Evolutionary conservation across 805 yeast genomes (phyloP).

Genomic region (Dipodascus geniculatus): DNA sequence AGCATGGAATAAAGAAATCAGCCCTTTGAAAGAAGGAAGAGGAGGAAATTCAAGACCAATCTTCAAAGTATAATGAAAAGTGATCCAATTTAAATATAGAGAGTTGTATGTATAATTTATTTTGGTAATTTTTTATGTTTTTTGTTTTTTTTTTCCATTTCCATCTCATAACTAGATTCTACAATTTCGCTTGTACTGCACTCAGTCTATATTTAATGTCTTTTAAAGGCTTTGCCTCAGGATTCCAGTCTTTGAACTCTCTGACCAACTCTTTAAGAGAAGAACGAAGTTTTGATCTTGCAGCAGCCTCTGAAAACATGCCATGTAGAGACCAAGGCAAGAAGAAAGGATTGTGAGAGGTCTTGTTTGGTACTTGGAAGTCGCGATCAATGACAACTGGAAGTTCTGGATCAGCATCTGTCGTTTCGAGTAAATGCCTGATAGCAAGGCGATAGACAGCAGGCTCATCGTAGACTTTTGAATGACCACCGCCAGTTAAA

Average conservation of each 20-base stretch:
- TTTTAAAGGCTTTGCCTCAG: constrained; percentile 68
- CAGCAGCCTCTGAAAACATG: constrained; percentile 46
- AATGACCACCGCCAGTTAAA: constrained; percentile 91
- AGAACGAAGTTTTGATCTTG: constrained; percentile 34
- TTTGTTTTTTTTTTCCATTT: too few relatives aligned
- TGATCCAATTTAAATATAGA: too few relatives aligned
- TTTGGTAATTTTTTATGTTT: not conserved
- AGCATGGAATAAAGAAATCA: constrained; percentile 4
- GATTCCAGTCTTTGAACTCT: constrained; percentile 79
- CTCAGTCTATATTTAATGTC: constrained; percentile 73
- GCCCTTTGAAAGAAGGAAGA: constrained; percentile 9
- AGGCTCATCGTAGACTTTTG: constrained; percentile 74
- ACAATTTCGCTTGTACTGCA: constrained; percentile 32
- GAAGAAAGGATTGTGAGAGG: constrained; percentile 63
- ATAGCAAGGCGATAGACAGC: constrained; percentile 76
- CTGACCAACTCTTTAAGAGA: constrained; percentile 51
- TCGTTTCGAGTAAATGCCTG: constrained; percentile 63
- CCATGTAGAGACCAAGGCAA: constrained; percentile 93
- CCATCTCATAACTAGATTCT: too few relatives aligned
- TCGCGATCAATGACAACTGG: constrained; percentile 18
- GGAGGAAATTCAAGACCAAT: not conserved
- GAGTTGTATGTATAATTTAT: not conserved
- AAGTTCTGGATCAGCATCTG: constrained; percentile 36
- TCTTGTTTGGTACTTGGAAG: constrained; percentile 45
- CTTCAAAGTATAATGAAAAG: constrained; percentile 1